These are phyloP conservation scores for Hyaloscypha bicolor DNA, from an alignment of 495 filamentous ascomycete species.

Conservation along the genomic window DNA sequence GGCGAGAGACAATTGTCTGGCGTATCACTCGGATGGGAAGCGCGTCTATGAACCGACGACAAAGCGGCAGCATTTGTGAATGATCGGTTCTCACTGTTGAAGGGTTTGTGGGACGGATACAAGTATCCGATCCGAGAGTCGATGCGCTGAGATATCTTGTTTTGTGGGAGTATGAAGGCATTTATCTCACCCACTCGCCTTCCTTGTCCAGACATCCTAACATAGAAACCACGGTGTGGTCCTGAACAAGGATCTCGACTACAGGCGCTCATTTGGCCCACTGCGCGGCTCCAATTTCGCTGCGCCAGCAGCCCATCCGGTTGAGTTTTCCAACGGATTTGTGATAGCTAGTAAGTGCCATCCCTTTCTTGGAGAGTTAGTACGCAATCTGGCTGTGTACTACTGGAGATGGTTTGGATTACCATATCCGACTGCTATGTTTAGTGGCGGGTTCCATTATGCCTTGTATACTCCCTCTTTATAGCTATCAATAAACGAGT, in stretches of 20 bases:
- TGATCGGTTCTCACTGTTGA: conserved; percentile 35
- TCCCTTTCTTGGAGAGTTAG: conserved; percentile 36
- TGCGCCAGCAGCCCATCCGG: conserved; percentile 41
- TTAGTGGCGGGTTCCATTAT: conserved; percentile 46
- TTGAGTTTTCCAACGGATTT: conserved; percentile 46
- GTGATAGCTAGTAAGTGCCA: conserved; percentile 44
- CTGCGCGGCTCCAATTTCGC: conserved; percentile 44
- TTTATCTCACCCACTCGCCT: background rate
- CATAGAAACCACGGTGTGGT: conserved; percentile 31
- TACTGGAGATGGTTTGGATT: conserved; percentile 42
- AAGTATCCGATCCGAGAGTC: conserved; percentile 37
- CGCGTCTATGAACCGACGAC: conserved; percentile 41
- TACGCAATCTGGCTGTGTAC: conserved; percentile 37
- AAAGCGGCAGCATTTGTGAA: conserved; percentile 34
- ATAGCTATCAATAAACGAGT: no score
- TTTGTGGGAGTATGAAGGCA: conserved; percentile 39
- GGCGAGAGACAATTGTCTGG: conserved; percentile 38
- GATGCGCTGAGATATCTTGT: conserved; percentile 43
- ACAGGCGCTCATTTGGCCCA: conserved; percentile 41
- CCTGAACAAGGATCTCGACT: conserved; percentile 46
- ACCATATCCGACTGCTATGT: conserved; percentile 46
- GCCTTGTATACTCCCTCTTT: conserved; percentile 36
- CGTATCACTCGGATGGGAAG: conserved; percentile 41
- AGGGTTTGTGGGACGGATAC: conserved; percentile 26
- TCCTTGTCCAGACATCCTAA: background rate